Evolutionary conservation across 2,329 filamentous ascomycete species (phyloP).

Genomic region (Boeremia lycopersici): DNA sequence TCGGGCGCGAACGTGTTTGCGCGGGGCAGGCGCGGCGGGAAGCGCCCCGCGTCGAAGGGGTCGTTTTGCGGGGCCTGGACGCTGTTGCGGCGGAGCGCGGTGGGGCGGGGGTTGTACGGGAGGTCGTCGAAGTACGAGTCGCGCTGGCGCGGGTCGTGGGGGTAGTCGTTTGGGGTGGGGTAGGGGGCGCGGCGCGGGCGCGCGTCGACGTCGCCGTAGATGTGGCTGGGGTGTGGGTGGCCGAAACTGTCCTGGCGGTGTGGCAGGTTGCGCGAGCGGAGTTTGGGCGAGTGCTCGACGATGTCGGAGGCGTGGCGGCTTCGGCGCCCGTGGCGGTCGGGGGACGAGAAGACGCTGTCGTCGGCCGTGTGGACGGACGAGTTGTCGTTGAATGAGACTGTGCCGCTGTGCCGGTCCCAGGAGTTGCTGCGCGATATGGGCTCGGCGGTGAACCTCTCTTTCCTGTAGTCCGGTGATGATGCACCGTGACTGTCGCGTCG

Average conservation of each 20-base stretch:
- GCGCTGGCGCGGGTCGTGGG: constrained; percentile 5
- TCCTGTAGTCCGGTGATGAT: constrained; percentile 16
- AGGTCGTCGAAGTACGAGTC: constrained; percentile 15
- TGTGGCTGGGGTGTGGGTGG: constrained; percentile 14
- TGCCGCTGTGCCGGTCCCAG: constrained; percentile 29
- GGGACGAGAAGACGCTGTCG: constrained; percentile 28
- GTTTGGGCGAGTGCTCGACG: background rate
- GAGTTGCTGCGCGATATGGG: constrained; percentile 29
- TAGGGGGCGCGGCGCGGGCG: constrained; percentile 3
- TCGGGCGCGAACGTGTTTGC: constrained; percentile 12
- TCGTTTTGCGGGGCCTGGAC: constrained; percentile 10
- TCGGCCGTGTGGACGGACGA: constrained; percentile 29
- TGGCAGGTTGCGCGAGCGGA: constrained; percentile 3
- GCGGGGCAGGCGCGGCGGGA: constrained; percentile 17
- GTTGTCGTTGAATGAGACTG: constrained; percentile 22
- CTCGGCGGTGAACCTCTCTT: constrained; percentile 13
- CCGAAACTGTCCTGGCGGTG: constrained; percentile 1
- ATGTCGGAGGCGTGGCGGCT: constrained; percentile 2
- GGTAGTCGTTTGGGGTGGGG: constrained; percentile 16
- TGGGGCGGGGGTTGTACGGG: constrained; percentile 4
- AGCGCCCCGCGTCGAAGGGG: constrained; percentile 10
- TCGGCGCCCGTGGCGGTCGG: constrained; percentile 11
- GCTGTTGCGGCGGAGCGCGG: constrained; percentile 20
- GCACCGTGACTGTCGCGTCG: constrained; percentile 17
- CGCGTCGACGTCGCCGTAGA: constrained; percentile 14